Conservation (phyloP, 169 alveolate species). For the Cryptosporidium ubiquitum region DNA sequence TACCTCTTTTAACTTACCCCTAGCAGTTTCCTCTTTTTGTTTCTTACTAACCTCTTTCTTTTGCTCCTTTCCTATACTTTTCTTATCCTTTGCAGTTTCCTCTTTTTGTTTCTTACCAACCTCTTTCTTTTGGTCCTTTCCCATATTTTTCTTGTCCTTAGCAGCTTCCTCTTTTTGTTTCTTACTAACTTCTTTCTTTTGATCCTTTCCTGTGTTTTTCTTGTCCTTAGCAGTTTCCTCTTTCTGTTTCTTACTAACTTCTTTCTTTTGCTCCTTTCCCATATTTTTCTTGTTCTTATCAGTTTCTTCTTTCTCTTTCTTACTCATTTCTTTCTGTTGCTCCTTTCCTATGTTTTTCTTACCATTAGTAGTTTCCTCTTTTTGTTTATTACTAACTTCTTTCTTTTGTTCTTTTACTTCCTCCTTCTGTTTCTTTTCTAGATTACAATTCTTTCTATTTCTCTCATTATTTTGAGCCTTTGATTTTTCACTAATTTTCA, state of each 20-base stretch:
- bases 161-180: background rate
- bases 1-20: no score
- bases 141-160: background rate
- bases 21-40: background rate
- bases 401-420: background rate
- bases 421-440: slow-evolving; percentile 8
- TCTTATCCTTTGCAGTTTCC: background rate
- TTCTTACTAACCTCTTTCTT: background rate
- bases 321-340: background rate
- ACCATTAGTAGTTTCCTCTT: background rate
- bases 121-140: background rate
- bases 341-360: background rate
- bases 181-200: background rate
- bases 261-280: background rate
- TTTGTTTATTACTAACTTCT: background rate
- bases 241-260: background rate
- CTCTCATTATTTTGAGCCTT: background rate
- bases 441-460: background rate
- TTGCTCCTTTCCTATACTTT: background rate
- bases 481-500: background rate
- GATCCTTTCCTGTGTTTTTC: background rate
- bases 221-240: background rate
- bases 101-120: background rate
- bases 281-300: background rate
- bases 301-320: background rate